A percentile compares a stretch with the other conserved stretches of the same genome.
Conservation (phyloP, 1,284 basidiomycete species). For the Ceratobasidium sp. region DNA sequence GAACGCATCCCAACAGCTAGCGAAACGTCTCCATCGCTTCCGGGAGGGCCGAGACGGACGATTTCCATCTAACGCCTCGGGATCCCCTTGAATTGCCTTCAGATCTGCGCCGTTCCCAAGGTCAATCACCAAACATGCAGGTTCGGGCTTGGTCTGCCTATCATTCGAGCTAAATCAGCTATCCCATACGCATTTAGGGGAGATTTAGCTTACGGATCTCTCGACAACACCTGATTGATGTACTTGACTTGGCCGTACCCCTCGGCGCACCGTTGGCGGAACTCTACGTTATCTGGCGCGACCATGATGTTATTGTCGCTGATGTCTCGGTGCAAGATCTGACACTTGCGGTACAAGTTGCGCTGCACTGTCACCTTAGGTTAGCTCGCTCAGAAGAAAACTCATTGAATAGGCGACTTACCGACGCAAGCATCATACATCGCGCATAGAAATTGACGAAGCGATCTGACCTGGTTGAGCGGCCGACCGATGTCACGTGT, state of each 20-base stretch:
- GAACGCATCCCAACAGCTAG: not conserved
- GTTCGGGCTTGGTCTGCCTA: not conserved
- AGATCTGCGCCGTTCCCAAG: constrained; percentile 1
- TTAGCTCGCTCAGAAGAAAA: too few species aligned
- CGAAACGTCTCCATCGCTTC: not conserved
- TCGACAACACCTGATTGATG: constrained; percentile 8
- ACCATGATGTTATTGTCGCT: constrained; percentile 20
- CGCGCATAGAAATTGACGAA: constrained; percentile 7
- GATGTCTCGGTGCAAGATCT: constrained; percentile 21
- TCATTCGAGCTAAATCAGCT: not conserved
- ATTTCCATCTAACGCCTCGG: constrained; percentile 4
- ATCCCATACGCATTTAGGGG: too few species aligned
- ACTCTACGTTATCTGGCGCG: not conserved
- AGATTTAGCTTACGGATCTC: not conserved
- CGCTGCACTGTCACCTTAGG: constrained; percentile 3
- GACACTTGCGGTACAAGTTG: constrained; percentile 3
- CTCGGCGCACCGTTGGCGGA: not conserved
- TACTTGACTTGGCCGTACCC: constrained; percentile 6
- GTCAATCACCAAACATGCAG: constrained; percentile 8
- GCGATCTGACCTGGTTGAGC: not conserved
- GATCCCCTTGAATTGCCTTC: not conserved
- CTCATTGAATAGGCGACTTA: not conserved
- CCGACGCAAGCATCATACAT: constrained; percentile 24
- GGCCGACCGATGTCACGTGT: not conserved
- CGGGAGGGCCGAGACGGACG: not conserved